These are phyloP conservation scores for Pichia membranifaciens DNA, from an alignment of 805 yeast species.

Conservation along the genomic window DNA sequence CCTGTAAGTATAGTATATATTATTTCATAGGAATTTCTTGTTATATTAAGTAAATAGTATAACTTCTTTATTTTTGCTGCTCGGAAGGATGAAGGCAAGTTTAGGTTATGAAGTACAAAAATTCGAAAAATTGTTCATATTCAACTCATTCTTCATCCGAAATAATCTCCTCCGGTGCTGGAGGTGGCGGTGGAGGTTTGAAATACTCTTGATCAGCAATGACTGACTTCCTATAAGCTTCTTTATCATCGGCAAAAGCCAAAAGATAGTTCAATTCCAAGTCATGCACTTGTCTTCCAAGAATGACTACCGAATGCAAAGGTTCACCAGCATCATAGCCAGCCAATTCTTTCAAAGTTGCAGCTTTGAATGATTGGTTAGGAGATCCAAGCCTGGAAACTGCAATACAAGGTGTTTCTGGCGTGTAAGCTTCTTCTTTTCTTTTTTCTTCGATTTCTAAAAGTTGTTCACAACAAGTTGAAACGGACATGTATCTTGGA, in stretches of 20 bases:
- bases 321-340: conserved; percentile 92
- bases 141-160: conserved; percentile 14
- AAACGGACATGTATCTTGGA: conserved; percentile 91
- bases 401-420: conserved; percentile 89
- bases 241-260: conserved; percentile 64
- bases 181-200: conserved; percentile 32
- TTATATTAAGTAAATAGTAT: neutral
- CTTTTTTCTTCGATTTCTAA: conserved; percentile 81
- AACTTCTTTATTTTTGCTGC: neutral
- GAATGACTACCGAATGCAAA: conserved; percentile 80
- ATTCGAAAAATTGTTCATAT: neutral
- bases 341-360: conserved; percentile 68
- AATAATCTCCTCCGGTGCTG: conserved; percentile 13
- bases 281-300: conserved; percentile 93
- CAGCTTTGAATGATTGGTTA: conserved; percentile 75
- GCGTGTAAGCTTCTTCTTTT: conserved; percentile 72
- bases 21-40: neutral
- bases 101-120: too few species aligned
- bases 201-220: conserved; percentile 60
- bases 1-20: too few species aligned
- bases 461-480: conserved; percentile 82
- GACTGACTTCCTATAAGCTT: conserved; percentile 42
- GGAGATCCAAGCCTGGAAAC: conserved; percentile 90
- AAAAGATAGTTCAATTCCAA: conserved; percentile 80
- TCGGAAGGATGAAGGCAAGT: too few species aligned